These are phyloP conservation scores for Penicillium roqueforti DNA, from an alignment of 495 filamentous ascomycete species.

Conservation along the genomic window DNA sequence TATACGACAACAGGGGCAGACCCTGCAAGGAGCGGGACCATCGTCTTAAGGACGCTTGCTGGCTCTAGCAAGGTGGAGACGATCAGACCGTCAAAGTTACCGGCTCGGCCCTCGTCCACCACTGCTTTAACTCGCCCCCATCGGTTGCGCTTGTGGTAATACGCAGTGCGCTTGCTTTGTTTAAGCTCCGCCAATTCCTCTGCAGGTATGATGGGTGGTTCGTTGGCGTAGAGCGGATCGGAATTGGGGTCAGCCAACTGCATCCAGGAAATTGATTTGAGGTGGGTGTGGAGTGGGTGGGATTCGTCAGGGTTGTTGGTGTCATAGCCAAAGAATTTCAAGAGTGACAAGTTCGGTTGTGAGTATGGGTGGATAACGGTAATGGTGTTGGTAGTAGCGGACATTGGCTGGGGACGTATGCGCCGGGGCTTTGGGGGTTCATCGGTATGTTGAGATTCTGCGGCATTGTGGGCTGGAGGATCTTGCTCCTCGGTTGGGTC, in stretches of 20 bases:
- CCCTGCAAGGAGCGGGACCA: constrained; percentile 74
- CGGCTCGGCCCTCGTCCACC: constrained; percentile 66
- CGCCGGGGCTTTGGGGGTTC: constrained; percentile 21
- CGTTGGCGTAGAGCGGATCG: constrained; percentile 64
- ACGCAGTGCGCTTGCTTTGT: constrained; percentile 68
- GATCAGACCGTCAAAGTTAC: constrained; percentile 78
- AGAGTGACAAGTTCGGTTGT: constrained; percentile 80
- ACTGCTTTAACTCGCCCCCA: constrained; percentile 63
- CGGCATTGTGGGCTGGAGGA: constrained; percentile 10
- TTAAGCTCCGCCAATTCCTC: constrained; percentile 62
- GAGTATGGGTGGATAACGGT: constrained; percentile 83
- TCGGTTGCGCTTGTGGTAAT: constrained; percentile 82
- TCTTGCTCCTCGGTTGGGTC: constrained; percentile 23
- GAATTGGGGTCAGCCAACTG: constrained; percentile 71
- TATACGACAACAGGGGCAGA: constrained; percentile 84
- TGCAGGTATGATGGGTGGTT: constrained; percentile 50
- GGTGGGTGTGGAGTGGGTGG: constrained; percentile 77
- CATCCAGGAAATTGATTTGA: constrained; percentile 83
- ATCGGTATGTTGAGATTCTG: constrained; percentile 8
- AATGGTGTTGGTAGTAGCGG: constrained; percentile 71
- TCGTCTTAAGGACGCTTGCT: constrained; percentile 63
- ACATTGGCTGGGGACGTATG: constrained; percentile 34
- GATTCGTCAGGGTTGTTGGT: constrained; percentile 56
- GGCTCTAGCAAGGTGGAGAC: constrained; percentile 78
- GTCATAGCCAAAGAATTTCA: constrained; percentile 86